Conservation (phyloP, 1,139 yeast genomes). For the Candida neerlandica region DNA sequence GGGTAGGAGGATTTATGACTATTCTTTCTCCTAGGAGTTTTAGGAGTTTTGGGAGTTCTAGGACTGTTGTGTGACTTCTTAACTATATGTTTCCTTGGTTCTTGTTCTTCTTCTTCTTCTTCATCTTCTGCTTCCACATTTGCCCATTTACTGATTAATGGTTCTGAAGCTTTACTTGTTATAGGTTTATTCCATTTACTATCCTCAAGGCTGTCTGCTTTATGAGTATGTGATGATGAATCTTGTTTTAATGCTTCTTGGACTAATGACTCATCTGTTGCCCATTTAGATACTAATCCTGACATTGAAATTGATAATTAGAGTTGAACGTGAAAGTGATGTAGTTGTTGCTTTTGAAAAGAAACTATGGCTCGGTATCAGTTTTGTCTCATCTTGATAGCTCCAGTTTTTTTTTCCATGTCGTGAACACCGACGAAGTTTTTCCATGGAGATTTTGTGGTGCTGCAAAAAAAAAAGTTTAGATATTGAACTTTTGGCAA, state of each 20-base stretch:
- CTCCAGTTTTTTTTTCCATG: conserved; percentile 2
- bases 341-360: not conserved
- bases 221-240: not conserved
- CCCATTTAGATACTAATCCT: conserved; percentile 44
- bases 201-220: conserved; percentile 5
- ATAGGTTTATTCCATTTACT: conserved; percentile 18
- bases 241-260: conserved; percentile 29
- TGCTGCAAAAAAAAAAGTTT: not conserved
- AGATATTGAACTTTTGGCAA: not conserved
- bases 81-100: not conserved
- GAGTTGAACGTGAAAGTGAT: conserved; percentile 13
- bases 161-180: conserved; percentile 14
- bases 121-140: conserved; percentile 10
- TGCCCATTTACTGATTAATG: conserved; percentile 22
- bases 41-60: not conserved
- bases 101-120: conserved; percentile 5
- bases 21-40: not conserved
- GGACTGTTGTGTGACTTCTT: not conserved
- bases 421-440: not conserved
- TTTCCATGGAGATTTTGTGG: not conserved
- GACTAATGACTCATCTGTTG: conserved; percentile 32
- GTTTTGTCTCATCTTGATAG: not conserved
- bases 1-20: not conserved
- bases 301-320: no score
- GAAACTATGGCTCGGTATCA: not conserved